Conservation (phyloP, 805 yeast species). For the Tetrapisispora namnaoensis region DNA sequence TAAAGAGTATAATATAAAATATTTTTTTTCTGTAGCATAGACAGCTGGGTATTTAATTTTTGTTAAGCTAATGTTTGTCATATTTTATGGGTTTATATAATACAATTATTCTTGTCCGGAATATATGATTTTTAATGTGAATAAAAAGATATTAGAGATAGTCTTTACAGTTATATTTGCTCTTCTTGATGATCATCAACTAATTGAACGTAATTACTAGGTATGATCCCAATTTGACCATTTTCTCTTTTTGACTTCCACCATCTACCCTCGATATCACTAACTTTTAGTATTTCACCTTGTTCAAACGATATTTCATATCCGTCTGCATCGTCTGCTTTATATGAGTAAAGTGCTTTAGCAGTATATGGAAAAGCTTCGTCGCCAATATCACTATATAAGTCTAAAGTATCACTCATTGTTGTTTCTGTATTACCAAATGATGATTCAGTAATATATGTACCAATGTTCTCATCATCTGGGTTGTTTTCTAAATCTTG, state of each 20-base stretch:
- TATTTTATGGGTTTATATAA: no score
- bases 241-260: conserved; percentile 90
- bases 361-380: conserved; percentile 69
- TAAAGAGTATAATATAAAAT: conserved; percentile 16
- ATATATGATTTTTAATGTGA: background rate
- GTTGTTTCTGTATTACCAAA: conserved; percentile 28
- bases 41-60: background rate
- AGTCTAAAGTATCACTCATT: conserved; percentile 28
- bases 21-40: background rate
- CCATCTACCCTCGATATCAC: conserved; percentile 94
- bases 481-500: conserved; percentile 5
- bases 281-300: conserved; percentile 85
- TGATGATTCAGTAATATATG: conserved; percentile 22
- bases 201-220: conserved; percentile 84
- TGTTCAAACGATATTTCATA: conserved; percentile 85
- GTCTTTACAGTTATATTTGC: background rate
- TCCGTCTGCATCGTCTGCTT: conserved; percentile 85
- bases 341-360: conserved; percentile 74
- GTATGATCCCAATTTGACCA: conserved; percentile 94
- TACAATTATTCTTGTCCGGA: background rate
- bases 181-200: conserved; percentile 29
- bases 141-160: background rate
- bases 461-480: conserved; percentile 3
- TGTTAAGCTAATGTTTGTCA: background rate
- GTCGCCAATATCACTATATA: conserved; percentile 30